phyloP scores from a whole-genome alignment of 768 basidiomycete genomes.

The Boletus rubroflammeus region DNA sequence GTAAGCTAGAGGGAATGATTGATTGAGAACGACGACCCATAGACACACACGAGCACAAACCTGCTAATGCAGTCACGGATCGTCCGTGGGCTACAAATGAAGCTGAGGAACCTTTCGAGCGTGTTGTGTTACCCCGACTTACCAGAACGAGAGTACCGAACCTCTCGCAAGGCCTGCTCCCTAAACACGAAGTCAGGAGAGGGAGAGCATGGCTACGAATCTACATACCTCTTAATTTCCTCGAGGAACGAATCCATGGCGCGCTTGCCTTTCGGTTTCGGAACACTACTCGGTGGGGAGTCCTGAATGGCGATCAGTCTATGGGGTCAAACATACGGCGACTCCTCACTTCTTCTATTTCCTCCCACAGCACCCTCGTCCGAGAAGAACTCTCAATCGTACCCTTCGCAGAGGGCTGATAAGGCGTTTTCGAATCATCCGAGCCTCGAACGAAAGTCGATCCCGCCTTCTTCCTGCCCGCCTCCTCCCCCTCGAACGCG shows the following conservation, averaged over 20 bases:
- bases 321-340: neutral
- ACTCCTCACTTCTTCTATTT: slow-evolving; percentile 34
- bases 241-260: slow-evolving; percentile 96
- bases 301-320: slow-evolving; percentile 35
- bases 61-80: slow-evolving; percentile 89
- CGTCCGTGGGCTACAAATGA: slow-evolving; percentile 50
- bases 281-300: slow-evolving; percentile 51
- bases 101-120: neutral
- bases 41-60: slow-evolving; percentile 37
- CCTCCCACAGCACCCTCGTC: slow-evolving; percentile 29
- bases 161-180: slow-evolving; percentile 90
- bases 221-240: slow-evolving; percentile 82
- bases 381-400: slow-evolving; percentile 30
- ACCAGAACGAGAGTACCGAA: slow-evolving; percentile 73
- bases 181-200: slow-evolving; percentile 39
- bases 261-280: slow-evolving; percentile 88
- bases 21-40: neutral
- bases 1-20: slow-evolving; percentile 55
- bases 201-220: neutral
- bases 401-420: slow-evolving; percentile 41
- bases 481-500: slow-evolving; percentile 74
- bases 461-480: slow-evolving; percentile 43
- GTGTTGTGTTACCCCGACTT: slow-evolving; percentile 11
- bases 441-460: slow-evolving; percentile 64
- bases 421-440: slow-evolving; percentile 35